Evolutionary conservation across 441 rosid species (phyloP).

Genomic region (Croton setiger): DNA sequence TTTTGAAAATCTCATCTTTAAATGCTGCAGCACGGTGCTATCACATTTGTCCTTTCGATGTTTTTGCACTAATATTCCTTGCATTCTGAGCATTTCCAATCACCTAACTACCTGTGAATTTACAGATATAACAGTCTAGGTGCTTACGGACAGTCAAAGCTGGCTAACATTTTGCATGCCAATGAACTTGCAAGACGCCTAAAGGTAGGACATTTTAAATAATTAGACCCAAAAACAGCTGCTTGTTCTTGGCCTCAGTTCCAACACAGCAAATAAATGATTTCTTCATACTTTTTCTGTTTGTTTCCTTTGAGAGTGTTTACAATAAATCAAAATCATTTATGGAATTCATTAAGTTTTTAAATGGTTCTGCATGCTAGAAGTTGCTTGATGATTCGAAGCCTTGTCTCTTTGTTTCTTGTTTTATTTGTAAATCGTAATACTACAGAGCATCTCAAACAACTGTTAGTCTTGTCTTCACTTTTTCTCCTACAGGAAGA

Average conservation of each 20-base stretch:
- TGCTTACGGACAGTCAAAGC: constrained; percentile 42
- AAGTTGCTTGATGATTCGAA: background rate
- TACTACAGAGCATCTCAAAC: background rate
- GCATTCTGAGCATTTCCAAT: background rate
- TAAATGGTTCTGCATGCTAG: background rate
- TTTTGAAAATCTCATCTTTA: background rate
- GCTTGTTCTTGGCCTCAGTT: background rate
- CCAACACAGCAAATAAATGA: background rate
- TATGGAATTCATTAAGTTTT: background rate
- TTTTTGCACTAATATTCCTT: no score
- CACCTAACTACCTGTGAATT: constrained; percentile 1
- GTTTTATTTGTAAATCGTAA: background rate
- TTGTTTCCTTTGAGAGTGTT: background rate
- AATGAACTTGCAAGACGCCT: constrained; percentile 31
- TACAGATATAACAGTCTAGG: constrained; percentile 27
- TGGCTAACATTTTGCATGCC: constrained; percentile 26
- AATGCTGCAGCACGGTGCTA: no score
- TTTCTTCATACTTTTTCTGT: background rate
- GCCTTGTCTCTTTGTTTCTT: background rate
- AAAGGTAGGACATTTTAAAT: constrained; percentile 26
- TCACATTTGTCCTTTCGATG: no score
- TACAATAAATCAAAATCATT: background rate
- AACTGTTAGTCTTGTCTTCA: background rate
- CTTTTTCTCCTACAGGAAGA: constrained; percentile 42
- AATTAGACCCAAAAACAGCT: background rate